These are phyloP conservation scores for Aspergillus funiculosus DNA, from an alignment of 495 filamentous ascomycete genomes.

Conservation along the genomic window DNA sequence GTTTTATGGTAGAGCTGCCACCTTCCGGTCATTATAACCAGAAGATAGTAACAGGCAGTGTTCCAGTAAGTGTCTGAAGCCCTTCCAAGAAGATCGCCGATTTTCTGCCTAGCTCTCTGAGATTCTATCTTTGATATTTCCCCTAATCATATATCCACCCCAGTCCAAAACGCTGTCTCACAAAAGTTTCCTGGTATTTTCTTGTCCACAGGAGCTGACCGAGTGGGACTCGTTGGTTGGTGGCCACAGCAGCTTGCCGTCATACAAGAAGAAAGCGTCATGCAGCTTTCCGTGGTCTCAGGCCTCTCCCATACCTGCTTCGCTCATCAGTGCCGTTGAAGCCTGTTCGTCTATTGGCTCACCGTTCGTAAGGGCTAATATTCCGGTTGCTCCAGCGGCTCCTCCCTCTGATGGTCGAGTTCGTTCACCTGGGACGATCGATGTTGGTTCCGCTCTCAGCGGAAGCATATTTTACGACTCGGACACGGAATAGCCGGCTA, in stretches of 20 bases:
- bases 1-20: too few relatives aligned
- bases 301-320: conserved; percentile 32
- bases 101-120: background rate
- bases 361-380: conserved; percentile 16
- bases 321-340: conserved; percentile 17
- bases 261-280: conserved; percentile 27
- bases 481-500: conserved; percentile 2
- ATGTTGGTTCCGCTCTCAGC: conserved; percentile 7
- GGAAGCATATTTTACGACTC: conserved; percentile 7
- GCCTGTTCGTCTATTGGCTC: conserved; percentile 16
- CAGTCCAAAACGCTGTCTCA: conserved; percentile 11
- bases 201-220: conserved; percentile 4
- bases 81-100: conserved; percentile 1
- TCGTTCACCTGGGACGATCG: conserved; percentile 13
- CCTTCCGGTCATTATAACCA: too few relatives aligned
- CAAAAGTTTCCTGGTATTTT: background rate
- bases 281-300: conserved; percentile 39
- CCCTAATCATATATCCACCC: conserved; percentile 8
- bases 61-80: conserved; percentile 1
- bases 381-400: conserved; percentile 24
- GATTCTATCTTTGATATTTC: background rate
- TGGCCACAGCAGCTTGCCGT: conserved; percentile 27
- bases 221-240: conserved; percentile 21
- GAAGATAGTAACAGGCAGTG: background rate
- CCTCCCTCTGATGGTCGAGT: conserved; percentile 17